phyloP scores from a whole-genome alignment of 1,284 basidiomycete species.

The Cutaneotrichosporon daszewskae region DNA sequence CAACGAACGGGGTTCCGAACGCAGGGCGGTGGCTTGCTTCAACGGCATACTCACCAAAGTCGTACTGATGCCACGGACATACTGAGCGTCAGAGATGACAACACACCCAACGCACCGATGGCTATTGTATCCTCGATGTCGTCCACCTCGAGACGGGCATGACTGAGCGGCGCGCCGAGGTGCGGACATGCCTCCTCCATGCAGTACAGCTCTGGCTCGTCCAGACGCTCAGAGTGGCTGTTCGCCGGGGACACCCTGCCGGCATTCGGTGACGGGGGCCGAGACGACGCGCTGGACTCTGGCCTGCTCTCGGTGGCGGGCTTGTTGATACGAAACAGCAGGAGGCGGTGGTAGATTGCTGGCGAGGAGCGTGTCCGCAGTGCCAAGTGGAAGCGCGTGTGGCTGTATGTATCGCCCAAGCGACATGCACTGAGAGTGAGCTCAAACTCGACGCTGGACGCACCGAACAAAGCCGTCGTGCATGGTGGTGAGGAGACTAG shows the following conservation, averaged over 20 bases:
- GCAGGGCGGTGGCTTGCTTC: too few relatives aligned
- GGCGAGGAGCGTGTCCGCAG: conserved; percentile 59
- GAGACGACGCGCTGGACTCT: too few relatives aligned
- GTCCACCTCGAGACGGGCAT: conserved; percentile 44
- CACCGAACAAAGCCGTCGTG: too few relatives aligned
- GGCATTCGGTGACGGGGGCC: too few relatives aligned
- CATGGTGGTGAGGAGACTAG: too few relatives aligned
- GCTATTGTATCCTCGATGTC: conserved; percentile 36
- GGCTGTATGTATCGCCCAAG: conserved; percentile 54
- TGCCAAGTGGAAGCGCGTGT: conserved; percentile 64
- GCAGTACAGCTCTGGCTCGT: conserved; percentile 60
- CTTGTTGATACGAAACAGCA: conserved; percentile 60
- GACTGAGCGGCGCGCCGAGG: conserved; percentile 73
- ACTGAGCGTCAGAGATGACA: conserved; percentile 51
- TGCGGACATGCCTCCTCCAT: conserved; percentile 84
- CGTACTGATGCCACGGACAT: conserved; percentile 77
- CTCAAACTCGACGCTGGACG: too few relatives aligned
- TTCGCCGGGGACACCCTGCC: too few relatives aligned
- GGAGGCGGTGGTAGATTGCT: conserved; percentile 59
- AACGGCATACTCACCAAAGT: conserved; percentile 27
- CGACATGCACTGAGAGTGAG: conserved; percentile 51
- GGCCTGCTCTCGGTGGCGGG: conserved; percentile 9
- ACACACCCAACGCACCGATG: conserved; percentile 21
- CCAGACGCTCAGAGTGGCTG: too few relatives aligned
- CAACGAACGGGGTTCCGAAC: neutral